These are phyloP conservation scores for Cyclocybe cylindracea DNA, from an alignment of 768 basidiomycete genomes.

Conservation along the genomic window DNA sequence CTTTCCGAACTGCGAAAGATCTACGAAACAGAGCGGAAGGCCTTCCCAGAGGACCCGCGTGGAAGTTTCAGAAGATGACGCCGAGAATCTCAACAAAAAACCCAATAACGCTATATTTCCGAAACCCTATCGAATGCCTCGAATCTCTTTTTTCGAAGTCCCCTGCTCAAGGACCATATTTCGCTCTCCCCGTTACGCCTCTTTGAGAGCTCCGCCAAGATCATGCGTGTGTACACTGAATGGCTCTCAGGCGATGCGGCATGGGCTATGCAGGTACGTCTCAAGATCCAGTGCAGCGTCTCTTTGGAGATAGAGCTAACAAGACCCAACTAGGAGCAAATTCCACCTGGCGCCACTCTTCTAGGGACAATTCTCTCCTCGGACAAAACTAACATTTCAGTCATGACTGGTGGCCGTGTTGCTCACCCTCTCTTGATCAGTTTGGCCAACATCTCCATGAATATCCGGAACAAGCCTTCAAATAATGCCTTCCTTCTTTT, in stretches of 20 bases:
- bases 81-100: slow-evolving; percentile 3
- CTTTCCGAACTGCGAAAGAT: slow-evolving; percentile 19
- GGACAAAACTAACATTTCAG: too few species aligned
- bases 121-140: slow-evolving; percentile 22
- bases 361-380: too few species aligned
- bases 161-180: slow-evolving; percentile 18
- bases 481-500: too few species aligned
- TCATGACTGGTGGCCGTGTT: too few species aligned
- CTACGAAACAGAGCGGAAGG: slow-evolving; percentile 18
- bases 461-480: too few species aligned
- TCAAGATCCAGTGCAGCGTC: too few species aligned
- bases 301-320: too few species aligned
- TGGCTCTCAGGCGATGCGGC: slow-evolving; percentile 6
- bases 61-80: slow-evolving; percentile 21
- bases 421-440: too few species aligned
- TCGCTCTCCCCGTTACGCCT: slow-evolving; percentile 8
- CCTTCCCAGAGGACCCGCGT: slow-evolving; percentile 20
- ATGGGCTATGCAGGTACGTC: slow-evolving; percentile 14
- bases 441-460: too few species aligned
- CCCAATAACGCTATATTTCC: slow-evolving; percentile 30
- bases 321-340: too few species aligned
- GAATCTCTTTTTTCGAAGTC: slow-evolving; percentile 22
- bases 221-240: slow-evolving; percentile 4
- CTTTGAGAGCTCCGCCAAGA: neutral
- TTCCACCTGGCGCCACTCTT: too few species aligned